Evolutionary conservation across 2,329 filamentous ascomycete species (phyloP).

Genomic region (Cryphonectria nitschkei): DNA sequence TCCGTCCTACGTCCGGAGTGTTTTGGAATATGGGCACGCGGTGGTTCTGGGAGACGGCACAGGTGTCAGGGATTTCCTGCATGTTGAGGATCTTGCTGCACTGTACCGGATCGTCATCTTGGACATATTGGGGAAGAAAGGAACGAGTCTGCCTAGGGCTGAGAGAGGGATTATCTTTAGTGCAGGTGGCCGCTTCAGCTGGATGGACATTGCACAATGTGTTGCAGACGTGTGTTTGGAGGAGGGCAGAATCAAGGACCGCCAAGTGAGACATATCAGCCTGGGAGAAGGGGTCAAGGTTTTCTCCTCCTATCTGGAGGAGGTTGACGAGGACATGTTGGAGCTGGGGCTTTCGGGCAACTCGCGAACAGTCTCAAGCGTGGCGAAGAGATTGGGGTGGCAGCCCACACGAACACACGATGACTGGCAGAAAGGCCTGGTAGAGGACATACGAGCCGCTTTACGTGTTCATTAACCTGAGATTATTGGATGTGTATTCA

Average conservation of each 20-base stretch:
- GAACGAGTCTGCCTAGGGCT: conserved; percentile 20
- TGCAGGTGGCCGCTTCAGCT: neutral
- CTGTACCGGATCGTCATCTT: conserved; percentile 6
- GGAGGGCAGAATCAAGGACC: neutral
- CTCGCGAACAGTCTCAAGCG: conserved; percentile 2
- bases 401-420: neutral
- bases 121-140: conserved; percentile 8
- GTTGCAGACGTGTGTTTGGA: neutral
- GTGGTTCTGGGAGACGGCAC: conserved; percentile 15
- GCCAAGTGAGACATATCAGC: neutral
- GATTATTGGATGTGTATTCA: too few species aligned
- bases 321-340: conserved; percentile 7
- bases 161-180: conserved; percentile 56
- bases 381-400: conserved; percentile 10
- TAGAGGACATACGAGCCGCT: conserved; percentile 2
- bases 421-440: neutral
- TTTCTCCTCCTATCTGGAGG: conserved; percentile 5
- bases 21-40: neutral
- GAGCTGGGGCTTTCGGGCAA: conserved; percentile 9
- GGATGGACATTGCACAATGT: conserved; percentile 4
- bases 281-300: neutral
- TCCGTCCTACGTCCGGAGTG: conserved; percentile 31
- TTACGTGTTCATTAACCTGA: neutral
- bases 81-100: conserved; percentile 20
- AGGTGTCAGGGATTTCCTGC: conserved; percentile 6